Evolutionary conservation across 768 basidiomycete genomes (phyloP), one percentile per base, ranked within the genome.

Genomic region (Kwoniella sp.): DNA sequence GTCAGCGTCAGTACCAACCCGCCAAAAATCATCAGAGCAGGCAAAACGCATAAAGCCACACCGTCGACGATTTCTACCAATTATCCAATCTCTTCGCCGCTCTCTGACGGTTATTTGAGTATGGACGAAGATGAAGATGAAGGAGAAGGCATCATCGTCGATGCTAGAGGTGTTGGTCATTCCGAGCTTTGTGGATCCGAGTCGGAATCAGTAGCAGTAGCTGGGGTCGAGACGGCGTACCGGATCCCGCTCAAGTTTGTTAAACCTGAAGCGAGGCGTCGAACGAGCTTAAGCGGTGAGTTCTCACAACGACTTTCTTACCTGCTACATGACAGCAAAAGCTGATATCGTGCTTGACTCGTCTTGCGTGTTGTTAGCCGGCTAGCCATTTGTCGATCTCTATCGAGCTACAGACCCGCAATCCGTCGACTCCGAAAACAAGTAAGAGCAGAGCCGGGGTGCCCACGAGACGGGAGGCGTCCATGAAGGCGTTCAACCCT

Each of bases 161-260:
- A 44, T 44, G 40, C 40, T 13, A 33, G 40, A 33, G 40, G 40
- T 44, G 40, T 3, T 3, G 4, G 17, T 15, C 40, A 19, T 19
- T 10, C 40, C 22, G 5, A 22, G 17, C 5, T 26, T 22, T 49
- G n/a, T 2, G 48, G 48, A 2, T 22, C 21, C 10, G 17, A 9
- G 17, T 6, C 8, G 26, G 47, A 58, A 50, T 46, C 22, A 49
- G 47, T 21, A 33, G 5, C 33, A 24, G 24, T 49, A 26, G 49
- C 49, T 30, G 30, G 36, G 50, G 44, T 50, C 9, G 58, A 44
- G 8, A 50, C 37, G 22, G 40, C 52, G 19, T 62, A 55, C 27
- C 48, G 27, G 40, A 55, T 62, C 19, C 60, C 60, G n/a, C 36
- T 62, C 2, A 62, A 62, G 29, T 62, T 48, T 50, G 54, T 55